Conservation (phyloP, 2,329 filamentous ascomycete genomes). For the Metarhizium anisopliae region DNA sequence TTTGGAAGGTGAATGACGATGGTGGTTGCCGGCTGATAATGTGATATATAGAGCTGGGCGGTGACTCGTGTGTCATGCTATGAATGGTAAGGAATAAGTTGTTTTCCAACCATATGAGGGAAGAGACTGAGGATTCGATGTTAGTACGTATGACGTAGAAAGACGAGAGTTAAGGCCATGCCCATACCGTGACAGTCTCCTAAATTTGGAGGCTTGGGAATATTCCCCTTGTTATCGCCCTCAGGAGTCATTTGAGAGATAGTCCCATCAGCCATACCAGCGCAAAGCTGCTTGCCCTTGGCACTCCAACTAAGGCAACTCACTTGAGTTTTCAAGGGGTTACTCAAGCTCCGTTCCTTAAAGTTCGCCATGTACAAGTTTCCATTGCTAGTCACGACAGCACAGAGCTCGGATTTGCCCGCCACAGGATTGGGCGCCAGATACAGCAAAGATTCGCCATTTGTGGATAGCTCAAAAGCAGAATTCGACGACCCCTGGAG, state of each 20-base stretch:
- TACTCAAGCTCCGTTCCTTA: conserved; percentile 56
- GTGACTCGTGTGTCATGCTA: conserved; percentile 51
- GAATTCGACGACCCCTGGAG: conserved; percentile 57
- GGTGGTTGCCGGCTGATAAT: conserved; percentile 60
- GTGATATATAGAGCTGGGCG: conserved; percentile 64
- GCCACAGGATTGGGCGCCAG: conserved; percentile 73
- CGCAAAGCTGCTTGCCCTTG: conserved; percentile 85
- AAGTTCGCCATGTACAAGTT: conserved; percentile 80
- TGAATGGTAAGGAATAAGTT: conserved; percentile 75
- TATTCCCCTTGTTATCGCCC: conserved; percentile 65
- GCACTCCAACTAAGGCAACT: conserved; percentile 86
- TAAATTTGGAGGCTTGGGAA: conserved; percentile 67
- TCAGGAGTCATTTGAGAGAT: conserved; percentile 77
- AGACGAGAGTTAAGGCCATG: neutral
- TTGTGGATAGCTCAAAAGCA: conserved; percentile 68
- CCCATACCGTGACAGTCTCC: conserved; percentile 57
- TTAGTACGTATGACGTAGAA: conserved; percentile 9
- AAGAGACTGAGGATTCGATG: conserved; percentile 48
- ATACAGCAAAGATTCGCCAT: conserved; percentile 62
- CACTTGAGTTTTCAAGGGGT: conserved; percentile 60
- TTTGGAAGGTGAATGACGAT: conserved; percentile 60
- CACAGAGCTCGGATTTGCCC: conserved; percentile 66
- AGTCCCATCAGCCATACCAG: conserved; percentile 72
- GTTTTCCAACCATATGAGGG: conserved; percentile 82
- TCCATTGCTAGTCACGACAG: conserved; percentile 70